Percentiles rank a stretch among this genome's conserved stretches.
These are phyloP conservation scores for Mycocentrospora acerina DNA, from an alignment of 2,329 filamentous ascomycete species.

Conservation along the genomic window DNA sequence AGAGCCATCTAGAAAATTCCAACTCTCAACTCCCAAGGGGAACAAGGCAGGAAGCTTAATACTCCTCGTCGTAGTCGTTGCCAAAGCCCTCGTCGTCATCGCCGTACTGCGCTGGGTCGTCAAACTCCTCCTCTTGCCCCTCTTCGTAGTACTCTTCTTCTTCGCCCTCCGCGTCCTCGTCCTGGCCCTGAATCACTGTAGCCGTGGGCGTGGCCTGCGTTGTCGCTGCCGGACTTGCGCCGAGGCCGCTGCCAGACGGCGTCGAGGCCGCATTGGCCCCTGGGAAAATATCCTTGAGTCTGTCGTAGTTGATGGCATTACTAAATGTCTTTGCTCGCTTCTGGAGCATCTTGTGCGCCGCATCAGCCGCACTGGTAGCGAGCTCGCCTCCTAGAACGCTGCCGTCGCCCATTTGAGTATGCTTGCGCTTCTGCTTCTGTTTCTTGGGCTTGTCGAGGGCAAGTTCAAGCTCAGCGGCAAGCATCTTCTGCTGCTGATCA, in stretches of 20 bases:
- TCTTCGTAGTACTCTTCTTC: constrained; percentile 31
- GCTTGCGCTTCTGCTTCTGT: constrained; percentile 48
- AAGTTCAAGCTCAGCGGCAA: constrained; percentile 67
- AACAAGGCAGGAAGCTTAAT: constrained; percentile 1
- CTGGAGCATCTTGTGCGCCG: constrained; percentile 48
- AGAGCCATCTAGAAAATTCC: constrained; percentile 2
- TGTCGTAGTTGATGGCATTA: constrained; percentile 51
- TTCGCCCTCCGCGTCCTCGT: constrained; percentile 18
- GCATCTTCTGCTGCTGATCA: constrained; percentile 78
- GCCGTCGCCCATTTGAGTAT: constrained; percentile 42
- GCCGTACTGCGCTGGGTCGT: constrained; percentile 43
- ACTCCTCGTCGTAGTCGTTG: constrained; percentile 41
- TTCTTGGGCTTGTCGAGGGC: constrained; percentile 53
- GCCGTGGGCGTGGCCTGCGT: constrained; percentile 10
- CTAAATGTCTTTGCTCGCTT: constrained; percentile 47
- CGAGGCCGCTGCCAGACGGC: constrained; percentile 21
- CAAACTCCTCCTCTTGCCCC: constrained; percentile 41
- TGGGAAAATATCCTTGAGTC: constrained; percentile 45
- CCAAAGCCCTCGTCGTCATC: constrained; percentile 46
- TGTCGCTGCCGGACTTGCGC: constrained; percentile 22
- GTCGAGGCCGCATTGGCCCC: constrained; percentile 15
- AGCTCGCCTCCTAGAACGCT: constrained; percentile 47
- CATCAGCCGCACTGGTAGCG: constrained; percentile 48
- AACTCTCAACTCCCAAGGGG: neutral
- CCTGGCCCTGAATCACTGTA: constrained; percentile 5